Base-by-base conservation (phyloP, 2,329 filamentous ascomycete genomes). In the Neofusicoccum sp. region DNA sequence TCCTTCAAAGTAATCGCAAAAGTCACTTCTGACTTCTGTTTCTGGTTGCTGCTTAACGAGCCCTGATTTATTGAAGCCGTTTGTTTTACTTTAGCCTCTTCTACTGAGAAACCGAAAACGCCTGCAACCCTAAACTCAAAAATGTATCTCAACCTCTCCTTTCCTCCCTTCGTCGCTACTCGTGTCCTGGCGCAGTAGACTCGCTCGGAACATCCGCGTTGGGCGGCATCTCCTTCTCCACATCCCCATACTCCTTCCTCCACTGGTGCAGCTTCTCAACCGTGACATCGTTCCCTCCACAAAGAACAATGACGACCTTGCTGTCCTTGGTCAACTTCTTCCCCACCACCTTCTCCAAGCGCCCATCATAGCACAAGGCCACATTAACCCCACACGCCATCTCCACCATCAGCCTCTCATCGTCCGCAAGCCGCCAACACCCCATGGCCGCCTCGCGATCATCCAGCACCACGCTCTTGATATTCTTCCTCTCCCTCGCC, bases 261-360 rank as follows among this genome's bases (percentile, higher is more conserved):
- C 89, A 93, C 4, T 86, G 94, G 1, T 94, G 92, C 69, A 91
- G 85, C n/a, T 82, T 94, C 66, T 95, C 78, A 3, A 81, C 75
- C 1, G 76, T 82, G 36, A 85, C 77, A 69, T 83, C 83, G 56
- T 78, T 83, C 12, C 82, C 84, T 1, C 94, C 94, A 71, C 94
- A 98, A 6, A 97, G 87, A 29, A 96, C 83, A 60, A 97, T 80
- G 1, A 97, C 92, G 5, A 97, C 95, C 79, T 80, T 92, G 1
- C 85, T 89, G 0, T 82, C 94, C 1, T 91, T 91, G 49, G 91
- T 95, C 75, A 78, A 95, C 44, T 93, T 93, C 92, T 93, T 0
- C 93, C 93, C 12, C 91, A 97, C 79, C 96, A 96, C 76, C 96
- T 97, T 69, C 93, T 93, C 3, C 84, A 77, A 1, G 71, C 75